phyloP scores from a whole-genome alignment of 371 early-diverging fungal species.

The Mucor indicus region DNA sequence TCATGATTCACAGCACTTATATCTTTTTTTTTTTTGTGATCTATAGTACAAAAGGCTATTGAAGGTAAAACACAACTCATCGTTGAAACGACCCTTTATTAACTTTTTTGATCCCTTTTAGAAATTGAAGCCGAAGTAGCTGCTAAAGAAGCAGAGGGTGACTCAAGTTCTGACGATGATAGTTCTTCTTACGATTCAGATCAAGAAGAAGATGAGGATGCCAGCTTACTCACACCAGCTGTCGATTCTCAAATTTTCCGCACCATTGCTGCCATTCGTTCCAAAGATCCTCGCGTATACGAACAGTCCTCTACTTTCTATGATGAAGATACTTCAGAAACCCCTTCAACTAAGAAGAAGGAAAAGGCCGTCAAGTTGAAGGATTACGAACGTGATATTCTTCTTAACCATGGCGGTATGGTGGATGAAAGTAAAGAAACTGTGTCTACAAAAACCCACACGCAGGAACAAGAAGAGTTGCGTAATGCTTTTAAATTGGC shows the following conservation, averaged over 20 bases:
- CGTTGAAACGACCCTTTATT: neutral
- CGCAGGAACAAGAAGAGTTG: constrained; percentile 82
- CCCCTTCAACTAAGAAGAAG: constrained; percentile 50
- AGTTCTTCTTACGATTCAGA: constrained; percentile 17
- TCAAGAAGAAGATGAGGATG: constrained; percentile 86
- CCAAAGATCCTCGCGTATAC: constrained; percentile 82
- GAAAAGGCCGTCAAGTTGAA: constrained; percentile 65
- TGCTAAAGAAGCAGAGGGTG: constrained; percentile 2
- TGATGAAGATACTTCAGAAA: constrained; percentile 59
- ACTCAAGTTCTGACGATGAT: constrained; percentile 7
- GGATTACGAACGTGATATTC: constrained; percentile 75
- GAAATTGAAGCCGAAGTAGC: constrained; percentile 24
- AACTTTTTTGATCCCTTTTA: neutral
- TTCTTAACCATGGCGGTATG: constrained; percentile 70
- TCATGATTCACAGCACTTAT: neutral
- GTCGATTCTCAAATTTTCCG: constrained; percentile 90
- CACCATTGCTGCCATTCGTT: constrained; percentile 79
- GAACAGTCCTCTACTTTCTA: constrained; percentile 73
- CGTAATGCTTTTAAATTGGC: constrained; percentile 66
- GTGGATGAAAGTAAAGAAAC: constrained; percentile 57
- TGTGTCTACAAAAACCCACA: constrained; percentile 43
- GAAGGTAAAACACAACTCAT: constrained; percentile 6
- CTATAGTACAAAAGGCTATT: constrained; percentile 18
- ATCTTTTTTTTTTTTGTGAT: neutral
- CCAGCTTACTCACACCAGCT: constrained; percentile 81